phyloP scores from a whole-genome alignment of 768 basidiomycete genomes.

The Leccinum imitatum region DNA sequence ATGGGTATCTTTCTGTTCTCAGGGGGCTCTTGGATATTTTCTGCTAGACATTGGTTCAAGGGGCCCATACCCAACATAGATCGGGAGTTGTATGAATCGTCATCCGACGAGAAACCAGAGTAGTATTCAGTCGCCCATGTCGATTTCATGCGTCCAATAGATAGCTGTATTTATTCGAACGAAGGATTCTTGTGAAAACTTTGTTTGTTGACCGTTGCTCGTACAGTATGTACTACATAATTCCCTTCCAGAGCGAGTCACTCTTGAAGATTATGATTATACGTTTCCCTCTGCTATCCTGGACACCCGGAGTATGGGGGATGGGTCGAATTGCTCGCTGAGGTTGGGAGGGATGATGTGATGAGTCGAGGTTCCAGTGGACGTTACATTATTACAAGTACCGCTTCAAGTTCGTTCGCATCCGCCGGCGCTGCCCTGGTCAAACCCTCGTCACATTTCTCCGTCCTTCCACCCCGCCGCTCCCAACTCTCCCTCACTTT shows the following conservation, averaged over 20 bases:
- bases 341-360: conserved; percentile 1
- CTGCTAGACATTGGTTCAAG: conserved; percentile 36
- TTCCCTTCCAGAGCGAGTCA: no score
- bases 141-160: neutral
- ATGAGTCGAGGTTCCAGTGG: conserved; percentile 15
- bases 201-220: neutral
- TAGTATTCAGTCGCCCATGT: neutral
- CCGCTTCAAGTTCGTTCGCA: conserved; percentile 22
- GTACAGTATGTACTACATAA: no score
- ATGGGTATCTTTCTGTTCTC: conserved; percentile 32
- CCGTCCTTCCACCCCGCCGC: conserved; percentile 1
- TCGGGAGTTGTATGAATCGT: neutral
- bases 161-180: neutral
- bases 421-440: conserved; percentile 27
- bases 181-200: neutral
- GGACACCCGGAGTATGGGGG: neutral
- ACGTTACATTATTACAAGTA: conserved; percentile 12
- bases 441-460: conserved; percentile 15
- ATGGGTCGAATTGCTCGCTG: neutral
- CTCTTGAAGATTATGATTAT: neutral
- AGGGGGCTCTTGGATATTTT: conserved; percentile 34
- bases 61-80: conserved; percentile 35
- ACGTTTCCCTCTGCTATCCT: neutral
- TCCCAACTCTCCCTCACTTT: conserved; percentile 2
- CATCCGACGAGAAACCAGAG: conserved; percentile 3